Conservation (phyloP, 768 basidiomycete species). For the Boletus subcaerulescens region DNA sequence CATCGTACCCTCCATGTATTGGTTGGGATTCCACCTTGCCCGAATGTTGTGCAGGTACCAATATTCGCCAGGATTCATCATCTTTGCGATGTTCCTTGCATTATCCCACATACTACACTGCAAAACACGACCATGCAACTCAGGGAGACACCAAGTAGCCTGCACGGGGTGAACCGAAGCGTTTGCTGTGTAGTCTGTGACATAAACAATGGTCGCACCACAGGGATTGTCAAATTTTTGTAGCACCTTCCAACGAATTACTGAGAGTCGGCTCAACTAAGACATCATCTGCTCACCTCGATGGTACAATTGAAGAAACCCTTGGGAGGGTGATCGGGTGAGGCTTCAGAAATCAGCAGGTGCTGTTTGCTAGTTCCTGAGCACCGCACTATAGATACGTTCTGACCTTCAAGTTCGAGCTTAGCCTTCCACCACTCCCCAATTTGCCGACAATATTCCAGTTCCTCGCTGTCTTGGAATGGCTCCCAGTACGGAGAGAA, state of each 20-base stretch:
- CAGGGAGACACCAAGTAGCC: constrained; percentile 46
- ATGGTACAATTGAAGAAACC: constrained; percentile 65
- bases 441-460: constrained; percentile 42
- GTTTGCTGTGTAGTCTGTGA: constrained; percentile 64
- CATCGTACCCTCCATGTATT: constrained; percentile 54
- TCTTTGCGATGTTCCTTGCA: constrained; percentile 40
- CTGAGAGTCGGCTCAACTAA: not conserved
- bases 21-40: constrained; percentile 37
- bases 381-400: constrained; percentile 15
- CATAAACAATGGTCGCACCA: constrained; percentile 47
- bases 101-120: constrained; percentile 59
- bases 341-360: constrained; percentile 48
- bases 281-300: constrained; percentile 41
- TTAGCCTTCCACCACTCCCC: constrained; percentile 51
- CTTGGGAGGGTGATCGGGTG: constrained; percentile 40
- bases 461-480: constrained; percentile 32
- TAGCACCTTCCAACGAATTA: constrained; percentile 41
- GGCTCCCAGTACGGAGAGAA: constrained; percentile 48
- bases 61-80: constrained; percentile 48
- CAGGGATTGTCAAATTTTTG: constrained; percentile 39
- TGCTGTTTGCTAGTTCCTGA: constrained; percentile 34
- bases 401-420: constrained; percentile 17
- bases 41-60: constrained; percentile 54
- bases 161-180: constrained; percentile 30
- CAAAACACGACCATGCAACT: constrained; percentile 44